Base-by-base conservation (phyloP, 2,329 filamentous ascomycete species). In the Chaetomium sp. region DNA sequence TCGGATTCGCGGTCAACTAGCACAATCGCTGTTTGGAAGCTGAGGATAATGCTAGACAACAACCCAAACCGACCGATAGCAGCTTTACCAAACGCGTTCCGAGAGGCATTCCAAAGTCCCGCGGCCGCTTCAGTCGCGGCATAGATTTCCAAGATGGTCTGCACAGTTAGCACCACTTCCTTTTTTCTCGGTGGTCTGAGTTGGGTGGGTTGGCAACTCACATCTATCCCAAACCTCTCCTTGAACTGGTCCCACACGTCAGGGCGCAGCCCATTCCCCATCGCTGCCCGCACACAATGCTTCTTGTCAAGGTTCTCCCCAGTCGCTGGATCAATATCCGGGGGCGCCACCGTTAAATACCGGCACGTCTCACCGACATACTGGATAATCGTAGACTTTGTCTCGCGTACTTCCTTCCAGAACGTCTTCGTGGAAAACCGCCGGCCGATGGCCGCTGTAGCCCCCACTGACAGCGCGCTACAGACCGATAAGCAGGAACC, bases 331-430 rank as follows among this genome's bases (percentile, higher is more conserved):
- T 90, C 84, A 14, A 76, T 69, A 54, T 87, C 78, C 0, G 82
- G 77, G 2, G 86, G 80, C 0, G 84, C 81, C 0, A 87, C 78
- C 10, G 94, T 77, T 6, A 95, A 78, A 68, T 95, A 95, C 4
- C 90, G 85, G 59, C 89, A 86, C 0, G 88, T 91, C 70, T 95
- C 90, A 49, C 90, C 90, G 9, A 95, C 89, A 68, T 95, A 95
- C 69, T 94, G 89, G 58, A 95, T 85, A 4, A 85, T 77, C 0
- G 88, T 94, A 10, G 89, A 85, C 5, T 86, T 74, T 40, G 79
- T 81, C 44, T 79, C 77, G 12, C 87, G 80, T 12, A 86, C 85
- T 52, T 92, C 87, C n/a, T 80, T 74, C 86, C 88, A 92, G 70
- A 91, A 94, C 1, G 77, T 83, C 60, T 80, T 81, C 1, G 86